These are phyloP conservation scores for Microbotryum lychnidis-dioicae DNA, from an alignment of 1,284 basidiomycete species.

Conservation along the genomic window DNA sequence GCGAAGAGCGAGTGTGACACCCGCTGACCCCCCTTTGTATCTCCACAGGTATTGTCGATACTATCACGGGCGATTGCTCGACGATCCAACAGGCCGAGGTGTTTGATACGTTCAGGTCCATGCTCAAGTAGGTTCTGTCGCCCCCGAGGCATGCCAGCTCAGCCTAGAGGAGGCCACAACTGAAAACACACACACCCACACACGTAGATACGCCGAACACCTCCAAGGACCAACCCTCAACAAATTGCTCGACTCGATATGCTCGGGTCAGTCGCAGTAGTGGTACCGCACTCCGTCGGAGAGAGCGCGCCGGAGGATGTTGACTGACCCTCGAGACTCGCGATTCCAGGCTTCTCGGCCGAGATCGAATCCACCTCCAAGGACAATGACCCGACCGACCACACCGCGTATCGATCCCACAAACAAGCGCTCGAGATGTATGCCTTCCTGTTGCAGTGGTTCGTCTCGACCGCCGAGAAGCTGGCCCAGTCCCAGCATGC, in stretches of 20 bases:
- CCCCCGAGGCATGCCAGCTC: neutral
- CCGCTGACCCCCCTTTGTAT: neutral
- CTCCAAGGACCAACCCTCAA: constrained; percentile 57
- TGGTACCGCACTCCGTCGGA: neutral
- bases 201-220: constrained; percentile 46
- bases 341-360: constrained; percentile 49
- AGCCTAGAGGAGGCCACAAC: neutral
- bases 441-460: constrained; percentile 79
- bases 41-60: constrained; percentile 59
- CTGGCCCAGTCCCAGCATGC: constrained; percentile 49
- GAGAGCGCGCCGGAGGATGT: neutral
- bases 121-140: constrained; percentile 52
- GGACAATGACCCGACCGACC: constrained; percentile 59
- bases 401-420: constrained; percentile 59
- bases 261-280: constrained; percentile 32
- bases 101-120: constrained; percentile 68
- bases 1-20: neutral
- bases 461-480: constrained; percentile 66
- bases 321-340: neutral
- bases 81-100: constrained; percentile 56
- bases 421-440: constrained; percentile 74
- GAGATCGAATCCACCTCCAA: constrained; percentile 60
- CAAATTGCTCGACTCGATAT: constrained; percentile 68
- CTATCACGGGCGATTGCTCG: constrained; percentile 62
- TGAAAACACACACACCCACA: too few species aligned